These are phyloP conservation scores for Umbellularia californica DNA, from an alignment of 164 flowering plant species.

Conservation along the genomic window DNA sequence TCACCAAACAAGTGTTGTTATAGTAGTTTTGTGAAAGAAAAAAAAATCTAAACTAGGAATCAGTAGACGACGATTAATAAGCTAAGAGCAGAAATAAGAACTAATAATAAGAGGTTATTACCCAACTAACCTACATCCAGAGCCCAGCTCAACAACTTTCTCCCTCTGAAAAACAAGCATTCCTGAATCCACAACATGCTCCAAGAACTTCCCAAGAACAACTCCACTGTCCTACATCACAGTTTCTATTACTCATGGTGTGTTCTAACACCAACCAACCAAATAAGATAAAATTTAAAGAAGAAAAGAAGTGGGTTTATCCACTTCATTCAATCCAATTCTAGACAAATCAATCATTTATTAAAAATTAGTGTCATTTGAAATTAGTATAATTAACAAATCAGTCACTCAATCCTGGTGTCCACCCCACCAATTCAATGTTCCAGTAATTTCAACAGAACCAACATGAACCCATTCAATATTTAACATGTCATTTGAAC, in stretches of 20 bases:
- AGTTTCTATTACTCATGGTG: slow-evolving; percentile 88
- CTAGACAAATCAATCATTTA: no score
- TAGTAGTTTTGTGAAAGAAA: neutral
- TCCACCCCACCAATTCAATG: no score
- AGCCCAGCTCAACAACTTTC: slow-evolving; percentile 79
- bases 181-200: slow-evolving; percentile 70
- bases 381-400: no score
- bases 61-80: no score
- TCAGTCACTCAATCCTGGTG: no score
- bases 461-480: no score
- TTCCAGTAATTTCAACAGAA: no score
- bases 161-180: slow-evolving; percentile 55
- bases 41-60: neutral
- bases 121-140: slow-evolving; percentile 96
- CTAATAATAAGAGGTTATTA: slow-evolving; percentile 15
- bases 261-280: slow-evolving; percentile 25
- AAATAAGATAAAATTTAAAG: neutral
- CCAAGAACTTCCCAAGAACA: slow-evolving; percentile 76
- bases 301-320: neutral
- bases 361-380: no score
- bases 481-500: no score
- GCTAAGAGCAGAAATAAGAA: neutral
- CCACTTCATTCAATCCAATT: no score
- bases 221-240: slow-evolving; percentile 98
- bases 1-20: no score